Conservation (phyloP, 352 stramenopile genomes). For the Blastocystis sp. region DNA sequence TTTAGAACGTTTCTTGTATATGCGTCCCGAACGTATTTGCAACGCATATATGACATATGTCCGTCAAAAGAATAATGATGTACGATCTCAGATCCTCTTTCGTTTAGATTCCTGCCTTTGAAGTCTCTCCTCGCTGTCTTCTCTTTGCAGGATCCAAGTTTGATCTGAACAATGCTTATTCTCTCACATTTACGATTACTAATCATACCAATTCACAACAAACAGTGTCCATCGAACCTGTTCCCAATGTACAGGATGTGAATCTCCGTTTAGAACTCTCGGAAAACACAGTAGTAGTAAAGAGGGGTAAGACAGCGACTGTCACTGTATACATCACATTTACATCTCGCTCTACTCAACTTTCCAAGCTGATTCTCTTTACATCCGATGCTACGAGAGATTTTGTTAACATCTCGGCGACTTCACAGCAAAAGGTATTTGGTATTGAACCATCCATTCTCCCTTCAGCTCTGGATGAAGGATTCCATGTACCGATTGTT, state of each 20-base stretch:
- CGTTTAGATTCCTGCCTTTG: constrained; percentile 15
- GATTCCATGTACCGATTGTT: not conserved
- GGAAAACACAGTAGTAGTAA: not conserved
- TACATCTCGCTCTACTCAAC: constrained; percentile 26
- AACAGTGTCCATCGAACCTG: not conserved
- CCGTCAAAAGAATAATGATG: not conserved
- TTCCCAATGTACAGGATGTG: not conserved
- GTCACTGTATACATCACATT: constrained; percentile 1
- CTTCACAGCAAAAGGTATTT: constrained; percentile 40
- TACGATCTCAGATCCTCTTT: not conserved
- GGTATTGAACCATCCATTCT: constrained; percentile 30
- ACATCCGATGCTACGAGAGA: not conserved
- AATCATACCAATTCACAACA: not conserved
- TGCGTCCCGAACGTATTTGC: constrained; percentile 48
- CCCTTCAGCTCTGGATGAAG: not conserved
- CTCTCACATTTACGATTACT: not conserved
- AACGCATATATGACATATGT: constrained; percentile 38
- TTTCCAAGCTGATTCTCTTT: constrained; percentile 54
- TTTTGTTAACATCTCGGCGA: constrained; percentile 27
- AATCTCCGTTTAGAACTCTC: not conserved
- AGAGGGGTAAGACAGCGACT: not conserved
- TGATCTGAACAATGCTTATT: not conserved
- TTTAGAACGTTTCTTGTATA: constrained; percentile 47
- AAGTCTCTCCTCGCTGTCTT: constrained; percentile 7
- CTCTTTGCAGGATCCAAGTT: constrained; percentile 23